These are phyloP conservation scores for Salix dunnii DNA, from an alignment of 345 rosid species.

Conservation along the genomic window DNA sequence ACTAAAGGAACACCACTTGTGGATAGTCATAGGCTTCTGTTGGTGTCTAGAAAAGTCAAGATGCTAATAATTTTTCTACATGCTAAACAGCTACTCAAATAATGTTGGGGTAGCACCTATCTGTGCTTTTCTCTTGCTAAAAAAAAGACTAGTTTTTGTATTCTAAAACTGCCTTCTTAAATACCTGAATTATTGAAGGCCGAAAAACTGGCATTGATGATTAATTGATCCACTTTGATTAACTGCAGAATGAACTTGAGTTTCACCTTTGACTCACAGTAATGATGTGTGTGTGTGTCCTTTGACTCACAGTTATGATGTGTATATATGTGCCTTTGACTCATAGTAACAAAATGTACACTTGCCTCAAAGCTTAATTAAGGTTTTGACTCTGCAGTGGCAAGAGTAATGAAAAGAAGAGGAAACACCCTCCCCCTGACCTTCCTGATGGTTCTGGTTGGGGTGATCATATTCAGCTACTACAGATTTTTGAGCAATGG, in stretches of 20 bases:
- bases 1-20: background rate
- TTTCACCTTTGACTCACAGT: no score
- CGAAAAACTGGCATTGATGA: background rate
- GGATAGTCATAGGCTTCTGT: background rate
- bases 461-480: slow-evolving; percentile 92
- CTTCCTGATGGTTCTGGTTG: slow-evolving; percentile 94
- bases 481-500: slow-evolving; percentile 86
- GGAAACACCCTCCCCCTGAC: slow-evolving; percentile 53
- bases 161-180: background rate
- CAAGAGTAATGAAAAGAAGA: slow-evolving; percentile 71
- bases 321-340: background rate
- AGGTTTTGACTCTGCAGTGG: slow-evolving; percentile 25
- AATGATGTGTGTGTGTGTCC: no score
- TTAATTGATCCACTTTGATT: background rate
- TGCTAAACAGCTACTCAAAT: background rate
- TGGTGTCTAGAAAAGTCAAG: background rate
- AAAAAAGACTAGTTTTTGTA: background rate
- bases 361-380: background rate
- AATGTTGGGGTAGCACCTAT: background rate
- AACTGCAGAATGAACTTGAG: no score
- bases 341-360: no score
- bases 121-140: background rate
- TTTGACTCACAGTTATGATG: no score
- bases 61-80: background rate
- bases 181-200: background rate